phyloP scores from a whole-genome alignment of 192 early-diverging fungal species.

The Coemansia sp. region DNA sequence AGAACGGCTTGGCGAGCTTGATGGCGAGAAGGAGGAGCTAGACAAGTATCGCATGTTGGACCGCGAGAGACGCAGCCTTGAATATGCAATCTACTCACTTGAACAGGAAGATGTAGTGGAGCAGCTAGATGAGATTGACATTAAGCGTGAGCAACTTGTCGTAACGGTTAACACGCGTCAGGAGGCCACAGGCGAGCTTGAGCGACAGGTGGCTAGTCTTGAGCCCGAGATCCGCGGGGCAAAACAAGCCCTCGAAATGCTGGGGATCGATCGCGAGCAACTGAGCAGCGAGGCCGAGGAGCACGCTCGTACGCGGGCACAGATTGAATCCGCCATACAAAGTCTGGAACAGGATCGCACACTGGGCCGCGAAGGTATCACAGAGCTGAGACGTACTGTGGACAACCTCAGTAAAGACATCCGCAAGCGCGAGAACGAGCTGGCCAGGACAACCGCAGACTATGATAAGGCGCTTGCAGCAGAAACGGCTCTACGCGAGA shows the following conservation, averaged over 20 bases:
- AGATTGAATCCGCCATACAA: slow-evolving; percentile 75
- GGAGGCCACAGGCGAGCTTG: slow-evolving; percentile 56
- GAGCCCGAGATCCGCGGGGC: slow-evolving; percentile 62
- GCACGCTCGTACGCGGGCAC: slow-evolving; percentile 72
- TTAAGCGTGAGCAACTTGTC: slow-evolving; percentile 54
- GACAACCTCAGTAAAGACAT: slow-evolving; percentile 32
- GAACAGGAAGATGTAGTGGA: slow-evolving; percentile 83
- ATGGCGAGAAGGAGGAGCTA: slow-evolving; percentile 92
- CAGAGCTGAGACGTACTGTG: slow-evolving; percentile 42
- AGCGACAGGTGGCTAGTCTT: slow-evolving; percentile 50
- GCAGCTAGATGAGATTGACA: slow-evolving; percentile 68
- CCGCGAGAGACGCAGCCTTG: slow-evolving; percentile 78
- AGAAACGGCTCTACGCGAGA: slow-evolving; percentile 62
- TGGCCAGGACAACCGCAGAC: slow-evolving; percentile 63
- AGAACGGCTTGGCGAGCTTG: slow-evolving; percentile 83
- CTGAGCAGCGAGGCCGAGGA: slow-evolving; percentile 71
- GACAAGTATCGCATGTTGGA: slow-evolving; percentile 85
- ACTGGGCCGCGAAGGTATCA: slow-evolving; percentile 53
- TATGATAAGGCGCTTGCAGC: slow-evolving; percentile 60
- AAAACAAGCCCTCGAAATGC: slow-evolving; percentile 64
- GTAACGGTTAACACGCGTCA: slow-evolving; percentile 63
- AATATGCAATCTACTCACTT: slow-evolving; percentile 89
- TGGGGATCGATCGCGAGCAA: slow-evolving; percentile 69
- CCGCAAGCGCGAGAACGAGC: slow-evolving; percentile 57
- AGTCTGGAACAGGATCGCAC: slow-evolving; percentile 72